Conservation (phyloP, 2,329 filamentous ascomycete genomes). For the Cladophialophora carrionii region DNA sequence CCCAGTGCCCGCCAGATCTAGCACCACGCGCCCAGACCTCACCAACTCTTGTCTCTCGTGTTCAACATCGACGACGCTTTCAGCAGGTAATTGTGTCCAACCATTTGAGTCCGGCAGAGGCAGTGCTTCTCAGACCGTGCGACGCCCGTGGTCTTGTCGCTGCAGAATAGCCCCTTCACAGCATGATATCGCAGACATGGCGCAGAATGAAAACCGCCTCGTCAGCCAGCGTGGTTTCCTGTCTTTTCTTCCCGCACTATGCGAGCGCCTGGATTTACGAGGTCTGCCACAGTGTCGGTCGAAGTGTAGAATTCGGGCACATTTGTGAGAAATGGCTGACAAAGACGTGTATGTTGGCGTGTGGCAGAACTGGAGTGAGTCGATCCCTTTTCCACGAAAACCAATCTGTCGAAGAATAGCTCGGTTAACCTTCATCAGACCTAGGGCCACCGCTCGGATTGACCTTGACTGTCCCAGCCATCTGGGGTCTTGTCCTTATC, state of each 20-base stretch:
- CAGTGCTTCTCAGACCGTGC: not conserved
- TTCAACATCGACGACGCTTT: not conserved
- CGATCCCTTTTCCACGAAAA: not conserved
- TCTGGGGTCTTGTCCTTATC: constrained; percentile 16
- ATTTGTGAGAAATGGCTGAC: constrained; percentile 5
- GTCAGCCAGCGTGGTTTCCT: not conserved
- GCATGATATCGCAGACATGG: not conserved
- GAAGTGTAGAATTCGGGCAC: not conserved
- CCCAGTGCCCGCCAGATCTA: too few species aligned
- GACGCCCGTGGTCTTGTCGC: not conserved
- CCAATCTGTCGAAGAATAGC: not conserved
- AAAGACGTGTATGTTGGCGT: constrained; percentile 14
- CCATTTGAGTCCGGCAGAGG: not conserved
- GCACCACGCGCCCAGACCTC: not conserved
- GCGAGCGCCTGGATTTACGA: not conserved
- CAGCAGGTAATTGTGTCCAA: not conserved
- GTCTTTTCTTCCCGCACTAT: not conserved
- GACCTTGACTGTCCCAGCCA: constrained; percentile 14
- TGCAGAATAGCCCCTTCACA: constrained; percentile 1
- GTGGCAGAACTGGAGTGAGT: constrained; percentile 14
- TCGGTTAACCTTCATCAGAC: not conserved
- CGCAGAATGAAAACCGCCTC: not conserved
- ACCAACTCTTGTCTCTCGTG: constrained; percentile 5
- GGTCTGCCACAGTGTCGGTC: not conserved
- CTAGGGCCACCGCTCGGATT: not conserved